Evolutionary conservation across 164 flowering plant species (phyloP), one percentile per base, ranked within the genome.

Genomic region (Annona cherimola): DNA sequence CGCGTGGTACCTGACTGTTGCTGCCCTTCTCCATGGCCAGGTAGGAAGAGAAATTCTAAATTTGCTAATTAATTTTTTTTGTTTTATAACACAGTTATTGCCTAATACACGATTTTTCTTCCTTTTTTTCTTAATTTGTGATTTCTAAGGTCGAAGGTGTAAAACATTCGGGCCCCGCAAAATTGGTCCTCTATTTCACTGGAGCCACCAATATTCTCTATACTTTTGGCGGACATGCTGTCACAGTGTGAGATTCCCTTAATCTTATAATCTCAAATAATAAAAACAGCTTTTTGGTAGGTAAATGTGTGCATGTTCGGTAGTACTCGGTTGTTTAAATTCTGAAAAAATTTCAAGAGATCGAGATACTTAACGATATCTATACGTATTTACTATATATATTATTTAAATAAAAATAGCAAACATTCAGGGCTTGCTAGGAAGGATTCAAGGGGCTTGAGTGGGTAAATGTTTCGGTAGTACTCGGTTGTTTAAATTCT

Each of bases 171-270:
- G 97, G 85, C 9, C 97, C 97, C 42, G 79, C 77, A 20, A 82
- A 83, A 76, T 61, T 86, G 77, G 94, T 91, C 41, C 78, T 89
- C 41, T 89, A 89, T 63, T 88, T 89, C 79, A 89, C 91, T 18
- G 94, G 94, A 64, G 90, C 94, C 59, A 84, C 97, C 76, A 91
- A 91, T 66, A 89, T 91, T 42, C 86, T 91, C 26, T 91, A 89
- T 82, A 91, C 97, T 63, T 91, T 91, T 67, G 97, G 97, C 44
- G 97, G 97, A 11, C 97, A 91, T 74, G 97, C 97, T 26, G 91
- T 91, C 41, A 91, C 97, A 63, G 97, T 91, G 97, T 91, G 55
- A 88, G 92, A 63, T 45, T 12, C 41, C 2, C 18, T 61, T 43
- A 59, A 2, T 42, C 55, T 65, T 14, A 18, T 14, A 18, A n/a